Percentiles rank a stretch among this genome's conserved stretches.
phyloP scores from a whole-genome alignment of 2,329 filamentous ascomycete genomes.

The Phialophora expanda region DNA sequence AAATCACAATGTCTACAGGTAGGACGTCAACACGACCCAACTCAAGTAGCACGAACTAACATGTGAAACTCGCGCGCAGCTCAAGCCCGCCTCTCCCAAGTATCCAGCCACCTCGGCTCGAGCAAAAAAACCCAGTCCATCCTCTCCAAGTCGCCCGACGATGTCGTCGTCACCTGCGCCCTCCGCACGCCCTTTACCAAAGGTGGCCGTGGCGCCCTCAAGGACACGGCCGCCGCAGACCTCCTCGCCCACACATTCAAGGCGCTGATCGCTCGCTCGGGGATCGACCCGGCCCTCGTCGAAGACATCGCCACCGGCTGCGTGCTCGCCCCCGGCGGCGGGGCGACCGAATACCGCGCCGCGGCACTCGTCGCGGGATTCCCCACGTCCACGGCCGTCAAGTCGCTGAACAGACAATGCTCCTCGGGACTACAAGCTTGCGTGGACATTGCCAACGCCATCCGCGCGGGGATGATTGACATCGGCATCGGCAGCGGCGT shows the following conservation, averaged over 20 bases:
- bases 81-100: slow-evolving; percentile 64
- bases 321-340: slow-evolving; percentile 89
- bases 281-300: slow-evolving; percentile 84
- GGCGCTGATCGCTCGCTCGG: slow-evolving; percentile 79
- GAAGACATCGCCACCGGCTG: slow-evolving; percentile 92
- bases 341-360: slow-evolving; percentile 95
- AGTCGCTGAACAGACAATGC: slow-evolving; percentile 91
- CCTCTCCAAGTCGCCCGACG: slow-evolving; percentile 63
- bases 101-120: slow-evolving; percentile 58
- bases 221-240: slow-evolving; percentile 88
- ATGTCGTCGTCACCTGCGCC: slow-evolving; percentile 88
- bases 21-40: neutral
- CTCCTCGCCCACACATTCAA: slow-evolving; percentile 83
- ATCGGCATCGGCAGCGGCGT: slow-evolving; percentile 92
- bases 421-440: slow-evolving; percentile 90
- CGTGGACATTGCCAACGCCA: slow-evolving; percentile 92
- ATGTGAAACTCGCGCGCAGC: slow-evolving; percentile 49
- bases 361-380: slow-evolving; percentile 90
- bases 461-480: slow-evolving; percentile 90
- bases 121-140: slow-evolving; percentile 43
- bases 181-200: slow-evolving; percentile 92
- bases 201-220: slow-evolving; percentile 91
- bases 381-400: slow-evolving; percentile 81
- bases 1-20: neutral
- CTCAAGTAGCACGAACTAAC: slow-evolving; percentile 20